These are phyloP conservation scores for Penicillium cosmopolitanum DNA, from an alignment of 495 filamentous ascomycete genomes.

Conservation along the genomic window DNA sequence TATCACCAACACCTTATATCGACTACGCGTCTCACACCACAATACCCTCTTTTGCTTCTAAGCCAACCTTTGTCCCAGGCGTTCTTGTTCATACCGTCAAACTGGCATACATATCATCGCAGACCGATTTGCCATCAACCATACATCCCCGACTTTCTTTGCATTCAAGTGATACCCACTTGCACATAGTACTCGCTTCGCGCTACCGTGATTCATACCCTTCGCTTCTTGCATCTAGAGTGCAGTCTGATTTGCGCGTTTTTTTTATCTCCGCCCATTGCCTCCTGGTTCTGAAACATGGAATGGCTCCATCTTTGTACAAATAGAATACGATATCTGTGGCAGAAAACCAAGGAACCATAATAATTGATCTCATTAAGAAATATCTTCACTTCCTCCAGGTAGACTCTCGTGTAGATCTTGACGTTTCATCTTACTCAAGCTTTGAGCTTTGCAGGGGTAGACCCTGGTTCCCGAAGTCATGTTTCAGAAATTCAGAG, in stretches of 20 bases:
- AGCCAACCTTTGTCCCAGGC: slow-evolving; percentile 3
- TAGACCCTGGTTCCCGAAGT: neutral
- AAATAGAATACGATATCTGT: neutral
- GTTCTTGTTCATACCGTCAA: slow-evolving; percentile 12
- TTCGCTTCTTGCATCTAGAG: slow-evolving; percentile 18
- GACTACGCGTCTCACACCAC: neutral
- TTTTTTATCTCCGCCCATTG: neutral
- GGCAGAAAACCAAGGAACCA: neutral
- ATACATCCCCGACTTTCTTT: slow-evolving; percentile 3
- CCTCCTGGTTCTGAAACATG: neutral
- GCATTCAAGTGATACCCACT: slow-evolving; percentile 7
- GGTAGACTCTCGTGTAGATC: neutral
- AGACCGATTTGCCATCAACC: slow-evolving; percentile 5
- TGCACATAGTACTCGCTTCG: slow-evolving; percentile 3
- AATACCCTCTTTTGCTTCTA: neutral
- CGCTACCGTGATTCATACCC: slow-evolving; percentile 1
- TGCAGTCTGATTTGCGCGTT: slow-evolving; percentile 21
- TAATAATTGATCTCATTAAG: neutral
- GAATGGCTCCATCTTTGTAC: slow-evolving; percentile 1
- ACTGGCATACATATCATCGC: neutral
- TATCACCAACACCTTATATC: neutral
- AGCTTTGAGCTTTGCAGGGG: slow-evolving; percentile 2
- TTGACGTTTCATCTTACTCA: slow-evolving; percentile 1
- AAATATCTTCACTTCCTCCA: neutral
- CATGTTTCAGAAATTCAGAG: too few relatives aligned